Conservation (phyloP, 2,329 filamentous ascomycete species). For the Alternaria consortialis region DNA sequence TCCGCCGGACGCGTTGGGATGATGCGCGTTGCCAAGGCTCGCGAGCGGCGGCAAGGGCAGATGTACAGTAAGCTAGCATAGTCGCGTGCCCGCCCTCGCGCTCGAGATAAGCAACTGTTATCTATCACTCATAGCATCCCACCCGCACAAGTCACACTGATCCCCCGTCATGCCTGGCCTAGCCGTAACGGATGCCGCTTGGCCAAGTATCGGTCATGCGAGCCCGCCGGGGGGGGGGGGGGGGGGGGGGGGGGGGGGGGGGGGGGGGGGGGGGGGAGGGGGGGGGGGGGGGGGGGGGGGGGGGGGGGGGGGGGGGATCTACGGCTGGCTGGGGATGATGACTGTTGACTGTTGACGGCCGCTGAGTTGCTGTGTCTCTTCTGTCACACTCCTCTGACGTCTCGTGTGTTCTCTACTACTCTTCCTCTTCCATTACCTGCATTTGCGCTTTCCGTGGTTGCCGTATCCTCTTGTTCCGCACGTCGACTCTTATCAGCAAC, state of each 20-base stretch:
- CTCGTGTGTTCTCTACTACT: slow-evolving; percentile 11
- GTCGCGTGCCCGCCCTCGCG: slow-evolving; percentile 12
- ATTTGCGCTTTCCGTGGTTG: slow-evolving; percentile 7
- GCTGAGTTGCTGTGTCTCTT: slow-evolving; percentile 6
- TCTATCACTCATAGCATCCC: slow-evolving; percentile 25
- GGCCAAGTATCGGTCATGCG: slow-evolving; percentile 35
- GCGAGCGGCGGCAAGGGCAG: slow-evolving; percentile 31
- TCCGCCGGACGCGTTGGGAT: slow-evolving; percentile 5
- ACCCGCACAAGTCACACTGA: slow-evolving; percentile 27
- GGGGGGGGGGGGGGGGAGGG: too few species aligned
- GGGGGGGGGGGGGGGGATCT: too few species aligned
- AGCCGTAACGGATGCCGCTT: slow-evolving; percentile 27
- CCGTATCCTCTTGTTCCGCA: slow-evolving; percentile 4
- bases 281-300: too few species aligned
- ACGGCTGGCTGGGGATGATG: slow-evolving; percentile 20
- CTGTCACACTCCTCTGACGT: slow-evolving; percentile 4
- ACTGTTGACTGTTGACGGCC: slow-evolving; percentile 27
- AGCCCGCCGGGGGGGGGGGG: slow-evolving; percentile 33
- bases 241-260: too few species aligned
- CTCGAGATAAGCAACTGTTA: slow-evolving; percentile 28
- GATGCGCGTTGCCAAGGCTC: slow-evolving; percentile 27
- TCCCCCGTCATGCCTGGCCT: slow-evolving; percentile 23
- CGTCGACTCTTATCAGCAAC: slow-evolving; percentile 17
- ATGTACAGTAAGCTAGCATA: slow-evolving; percentile 2
- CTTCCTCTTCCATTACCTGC: slow-evolving; percentile 1